These are phyloP conservation scores for Pogostemon cablin DNA, from an alignment of 257 asterid genomes.

Conservation along the genomic window DNA sequence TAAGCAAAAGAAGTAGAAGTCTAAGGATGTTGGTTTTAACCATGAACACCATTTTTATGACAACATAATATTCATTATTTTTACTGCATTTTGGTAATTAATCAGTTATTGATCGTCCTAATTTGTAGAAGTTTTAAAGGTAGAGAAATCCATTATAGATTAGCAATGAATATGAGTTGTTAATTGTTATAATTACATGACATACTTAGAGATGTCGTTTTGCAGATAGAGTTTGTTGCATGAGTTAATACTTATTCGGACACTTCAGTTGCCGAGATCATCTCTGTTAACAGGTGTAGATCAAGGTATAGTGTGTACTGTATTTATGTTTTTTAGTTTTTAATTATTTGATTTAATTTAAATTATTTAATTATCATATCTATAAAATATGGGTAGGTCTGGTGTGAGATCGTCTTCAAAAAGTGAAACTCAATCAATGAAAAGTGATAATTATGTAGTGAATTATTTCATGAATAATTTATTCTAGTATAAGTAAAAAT, in stretches of 20 bases:
- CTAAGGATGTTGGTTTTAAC: constrained; percentile 27
- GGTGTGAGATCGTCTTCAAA: no score
- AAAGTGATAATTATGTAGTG: no score
- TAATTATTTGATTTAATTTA: no score
- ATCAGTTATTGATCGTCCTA: neutral
- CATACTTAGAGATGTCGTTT: constrained; percentile 8
- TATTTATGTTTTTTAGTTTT: no score
- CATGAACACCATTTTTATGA: constrained; percentile 27
- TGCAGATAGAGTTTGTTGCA: constrained; percentile 14
- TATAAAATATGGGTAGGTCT: no score
- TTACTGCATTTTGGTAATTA: neutral
- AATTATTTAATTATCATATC: no score
- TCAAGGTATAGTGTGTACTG: no score
- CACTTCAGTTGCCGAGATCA: neutral
- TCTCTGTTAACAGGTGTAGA: no score
- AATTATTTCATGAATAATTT: no score
- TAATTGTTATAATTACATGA: neutral
- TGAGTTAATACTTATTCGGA: constrained; percentile 23
- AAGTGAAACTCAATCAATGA: no score
- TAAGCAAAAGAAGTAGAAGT: constrained; percentile 15
- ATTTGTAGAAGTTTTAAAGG: constrained; percentile 20
- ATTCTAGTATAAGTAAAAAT: no score
- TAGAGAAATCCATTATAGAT: neutral
- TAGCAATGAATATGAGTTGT: neutral
- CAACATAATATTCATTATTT: neutral